Percentiles rank a stretch among this genome's conserved stretches.
phyloP scores from a whole-genome alignment of 2,329 filamentous ascomycete species.

The Ceratocystiopsis sp. region DNA sequence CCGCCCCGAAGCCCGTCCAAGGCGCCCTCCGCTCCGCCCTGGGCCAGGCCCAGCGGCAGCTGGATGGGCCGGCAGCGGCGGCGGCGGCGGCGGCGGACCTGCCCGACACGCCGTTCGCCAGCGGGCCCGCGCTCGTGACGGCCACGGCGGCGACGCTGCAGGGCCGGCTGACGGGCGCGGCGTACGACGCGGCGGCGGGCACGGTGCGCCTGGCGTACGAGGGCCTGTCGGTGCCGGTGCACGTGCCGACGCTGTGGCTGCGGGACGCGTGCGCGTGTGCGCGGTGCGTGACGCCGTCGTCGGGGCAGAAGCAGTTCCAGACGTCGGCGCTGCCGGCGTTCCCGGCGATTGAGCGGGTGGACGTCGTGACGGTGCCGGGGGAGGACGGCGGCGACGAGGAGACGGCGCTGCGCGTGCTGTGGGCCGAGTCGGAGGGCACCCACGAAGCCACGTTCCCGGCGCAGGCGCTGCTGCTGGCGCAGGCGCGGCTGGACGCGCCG shows the following conservation, averaged over 20 bases:
- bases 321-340: constrained; percentile 41
- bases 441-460: constrained; percentile 2
- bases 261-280: constrained; percentile 42
- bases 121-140: no score
- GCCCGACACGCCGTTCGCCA: no score
- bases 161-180: not conserved
- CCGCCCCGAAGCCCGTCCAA: no score
- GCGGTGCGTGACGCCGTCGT: constrained; percentile 39
- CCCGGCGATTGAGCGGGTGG: constrained; percentile 1
- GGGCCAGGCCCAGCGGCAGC: no score
- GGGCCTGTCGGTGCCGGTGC: not conserved
- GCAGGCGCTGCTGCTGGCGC: constrained; percentile 4
- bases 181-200: not conserved
- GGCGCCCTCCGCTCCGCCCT: no score
- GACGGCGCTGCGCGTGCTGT: constrained; percentile 1
- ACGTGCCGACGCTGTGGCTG: constrained; percentile 18
- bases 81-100: no score
- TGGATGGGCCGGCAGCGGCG: no score
- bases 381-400: not conserved
- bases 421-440: not conserved
- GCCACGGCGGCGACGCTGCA: no score
- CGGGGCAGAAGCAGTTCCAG: constrained; percentile 46
- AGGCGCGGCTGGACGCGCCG: constrained; percentile 22
- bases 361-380: not conserved
- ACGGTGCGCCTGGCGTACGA: not conserved